Base-by-base conservation (phyloP, 2,329 filamentous ascomycete species). In the Plectosphaerella plurivora region DNA sequence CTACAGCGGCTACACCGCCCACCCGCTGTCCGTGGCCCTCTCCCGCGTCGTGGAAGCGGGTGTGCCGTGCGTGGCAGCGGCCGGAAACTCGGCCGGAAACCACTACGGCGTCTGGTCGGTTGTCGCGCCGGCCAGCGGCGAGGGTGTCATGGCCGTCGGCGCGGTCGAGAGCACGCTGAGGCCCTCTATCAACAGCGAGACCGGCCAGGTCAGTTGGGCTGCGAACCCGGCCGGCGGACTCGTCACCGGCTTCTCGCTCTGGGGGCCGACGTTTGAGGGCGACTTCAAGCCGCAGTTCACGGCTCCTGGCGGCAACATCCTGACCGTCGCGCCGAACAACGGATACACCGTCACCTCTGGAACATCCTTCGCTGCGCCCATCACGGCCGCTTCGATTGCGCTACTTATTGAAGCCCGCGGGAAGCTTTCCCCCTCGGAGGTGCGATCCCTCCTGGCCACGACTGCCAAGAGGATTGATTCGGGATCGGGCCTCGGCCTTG, bases 341-440 rank as follows among this genome's bases (percentile, higher is more conserved):
- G 33, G 33, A 14, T 82, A 81, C 54, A 73, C 70, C 37, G 71
- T 81, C 16, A 65, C 78, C 22, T 75, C 72, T 18, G 79, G 79
- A 11, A 83, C 79, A 0, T 80, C 76, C 1, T 82, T 82, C 78
- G 72, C 77, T 11, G 70, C 71, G 55, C 74, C 78, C 16, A 63
- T 77, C 33, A 66, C 72, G 4, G 75, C 77, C 18, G 72, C 73
- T 35, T 74, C 82, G 49, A 71, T 76, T 42, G 81, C 81, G 1
- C 71, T 85, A 37, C 64, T 84, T 53, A 73, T 73, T 37, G 70
- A 81, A 53, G 74, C 73, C 15, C 75, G 76, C 36, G 75, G 75
- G 15, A 78, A 70, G 20, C 69, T 75, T 42, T 73, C 78, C 45
- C 79, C 78, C 16, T 66, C 63, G 52, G 67, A 70, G 3, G 68